Evolutionary conservation across 768 basidiomycete species (phyloP).

Genomic region (Leccinum disarticulatum): DNA sequence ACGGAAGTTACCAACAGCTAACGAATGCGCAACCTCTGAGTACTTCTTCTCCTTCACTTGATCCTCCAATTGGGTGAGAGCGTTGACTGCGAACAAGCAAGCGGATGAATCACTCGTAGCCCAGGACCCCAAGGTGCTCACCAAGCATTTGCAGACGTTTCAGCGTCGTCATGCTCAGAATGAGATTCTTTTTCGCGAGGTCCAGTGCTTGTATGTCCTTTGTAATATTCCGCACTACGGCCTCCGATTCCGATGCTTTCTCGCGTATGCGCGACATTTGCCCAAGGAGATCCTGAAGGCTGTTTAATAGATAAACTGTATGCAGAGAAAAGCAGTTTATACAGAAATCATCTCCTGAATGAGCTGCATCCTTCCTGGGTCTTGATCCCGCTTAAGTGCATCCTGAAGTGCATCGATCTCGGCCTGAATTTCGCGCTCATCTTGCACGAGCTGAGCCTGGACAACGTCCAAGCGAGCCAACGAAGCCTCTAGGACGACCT

Average conservation of each 20-base stretch:
- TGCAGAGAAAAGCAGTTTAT: slow-evolving; percentile 21
- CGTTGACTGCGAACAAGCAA: slow-evolving; percentile 58
- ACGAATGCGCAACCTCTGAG: slow-evolving; percentile 76
- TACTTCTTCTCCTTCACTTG: slow-evolving; percentile 79
- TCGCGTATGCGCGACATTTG: slow-evolving; percentile 97
- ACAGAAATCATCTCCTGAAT: slow-evolving; percentile 98
- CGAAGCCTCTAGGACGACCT: slow-evolving; percentile 59
- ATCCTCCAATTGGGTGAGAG: slow-evolving; percentile 76
- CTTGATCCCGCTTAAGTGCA: slow-evolving; percentile 74
- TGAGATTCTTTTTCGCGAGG: slow-evolving; percentile 90
- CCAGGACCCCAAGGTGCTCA: slow-evolving; percentile 37
- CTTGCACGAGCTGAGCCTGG: slow-evolving; percentile 63
- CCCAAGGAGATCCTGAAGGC: slow-evolving; percentile 76
- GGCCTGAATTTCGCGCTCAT: slow-evolving; percentile 64
- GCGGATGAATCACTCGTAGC: background rate
- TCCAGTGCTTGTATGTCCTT: slow-evolving; percentile 96
- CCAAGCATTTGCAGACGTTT: slow-evolving; percentile 94
- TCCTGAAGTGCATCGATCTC: slow-evolving; percentile 70
- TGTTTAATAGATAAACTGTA: slow-evolving; percentile 5
- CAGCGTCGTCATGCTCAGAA: slow-evolving; percentile 83
- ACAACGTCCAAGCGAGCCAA: slow-evolving; percentile 71
- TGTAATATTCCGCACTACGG: slow-evolving; percentile 92
- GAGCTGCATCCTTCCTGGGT: slow-evolving; percentile 83
- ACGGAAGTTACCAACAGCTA: slow-evolving; percentile 54
- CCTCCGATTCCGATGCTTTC: slow-evolving; percentile 96